Percentiles rank a stretch among this genome's conserved stretches.
Evolutionary conservation across 805 yeast genomes (phyloP).

Genomic region (Blastobotrys parvus): DNA sequence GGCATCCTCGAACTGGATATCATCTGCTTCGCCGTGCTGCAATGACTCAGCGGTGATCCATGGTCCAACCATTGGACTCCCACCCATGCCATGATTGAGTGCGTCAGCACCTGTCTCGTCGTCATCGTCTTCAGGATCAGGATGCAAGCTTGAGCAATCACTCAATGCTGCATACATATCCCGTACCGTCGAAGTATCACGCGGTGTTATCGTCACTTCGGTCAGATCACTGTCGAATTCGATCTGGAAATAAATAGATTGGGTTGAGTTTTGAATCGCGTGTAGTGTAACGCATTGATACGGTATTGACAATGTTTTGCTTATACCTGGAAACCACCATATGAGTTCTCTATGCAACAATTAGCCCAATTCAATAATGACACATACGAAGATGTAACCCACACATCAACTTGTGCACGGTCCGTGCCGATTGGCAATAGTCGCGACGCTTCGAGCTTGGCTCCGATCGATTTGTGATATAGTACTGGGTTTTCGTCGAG

Average conservation of each 20-base stretch:
- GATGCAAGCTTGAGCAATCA: conserved; percentile 20
- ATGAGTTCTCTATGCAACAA: neutral
- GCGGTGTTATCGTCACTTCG: conserved; percentile 10
- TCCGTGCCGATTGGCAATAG: neutral
- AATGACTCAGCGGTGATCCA: conserved; percentile 9
- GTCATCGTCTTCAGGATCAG: conserved; percentile 12
- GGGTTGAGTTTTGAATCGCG: conserved; percentile 16
- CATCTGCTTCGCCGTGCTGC: conserved; percentile 12
- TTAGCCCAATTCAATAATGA: conserved; percentile 10
- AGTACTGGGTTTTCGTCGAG: conserved; percentile 28
- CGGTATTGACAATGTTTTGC: conserved; percentile 17
- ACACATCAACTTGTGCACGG: conserved; percentile 11
- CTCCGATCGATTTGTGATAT: conserved; percentile 11
- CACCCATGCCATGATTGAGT: neutral
- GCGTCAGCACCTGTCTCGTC: neutral
- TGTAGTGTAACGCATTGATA: conserved; percentile 21
- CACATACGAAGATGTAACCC: conserved; percentile 19
- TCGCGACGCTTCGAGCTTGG: conserved; percentile 4
- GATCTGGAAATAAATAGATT: conserved; percentile 17
- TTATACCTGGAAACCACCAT: conserved; percentile 17
- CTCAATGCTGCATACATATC: conserved; percentile 17
- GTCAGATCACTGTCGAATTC: conserved; percentile 5
- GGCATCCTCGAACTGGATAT: conserved; percentile 7
- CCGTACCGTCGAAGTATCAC: conserved; percentile 1
- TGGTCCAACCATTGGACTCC: conserved; percentile 2